Percentiles rank a stretch among this genome's conserved stretches.
Evolutionary conservation across 1,284 basidiomycete genomes (phyloP).

Genomic region (Kalmanozyma brasiliensis): DNA sequence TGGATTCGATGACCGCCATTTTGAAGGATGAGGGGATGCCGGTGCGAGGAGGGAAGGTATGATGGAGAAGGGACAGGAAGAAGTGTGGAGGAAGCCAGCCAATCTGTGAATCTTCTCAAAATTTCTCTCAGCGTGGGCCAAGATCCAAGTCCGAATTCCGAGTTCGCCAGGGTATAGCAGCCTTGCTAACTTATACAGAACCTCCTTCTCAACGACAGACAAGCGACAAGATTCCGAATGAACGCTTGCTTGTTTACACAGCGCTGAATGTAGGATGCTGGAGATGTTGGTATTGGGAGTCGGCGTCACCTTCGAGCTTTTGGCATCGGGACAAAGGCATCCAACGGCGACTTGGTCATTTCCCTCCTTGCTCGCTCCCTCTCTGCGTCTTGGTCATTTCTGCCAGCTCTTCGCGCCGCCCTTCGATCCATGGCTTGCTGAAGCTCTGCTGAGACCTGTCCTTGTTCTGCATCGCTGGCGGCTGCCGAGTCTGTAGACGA

Average conservation of each 20-base stretch:
- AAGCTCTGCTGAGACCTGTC: conserved; percentile 3
- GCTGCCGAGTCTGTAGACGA: not conserved
- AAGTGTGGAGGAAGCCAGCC: not conserved
- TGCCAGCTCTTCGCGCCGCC: conserved; percentile 22
- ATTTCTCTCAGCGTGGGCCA: too few species aligned
- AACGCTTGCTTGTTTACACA: too few species aligned
- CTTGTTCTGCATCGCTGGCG: not conserved
- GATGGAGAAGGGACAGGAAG: not conserved
- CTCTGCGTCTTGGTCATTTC: conserved; percentile 19
- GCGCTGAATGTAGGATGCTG: too few species aligned
- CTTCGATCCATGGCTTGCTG: conserved; percentile 33
- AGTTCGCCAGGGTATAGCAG: too few species aligned
- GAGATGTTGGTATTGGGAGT: not conserved
- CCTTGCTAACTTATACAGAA: too few species aligned
- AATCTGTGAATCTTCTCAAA: not conserved
- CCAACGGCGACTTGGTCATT: conserved; percentile 45
- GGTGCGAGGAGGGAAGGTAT: not conserved
- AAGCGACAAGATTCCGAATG: too few species aligned
- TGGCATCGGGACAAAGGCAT: conserved; percentile 48
- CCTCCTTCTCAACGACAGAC: too few species aligned
- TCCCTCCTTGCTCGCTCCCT: conserved; percentile 28
- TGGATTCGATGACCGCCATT: conserved; percentile 29
- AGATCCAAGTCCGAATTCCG: too few species aligned
- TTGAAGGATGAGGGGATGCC: not conserved
- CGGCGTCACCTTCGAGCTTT: conserved; percentile 13